Evolutionary conservation across 1,284 basidiomycete species (phyloP).

Genomic region (Kwoniella shivajii): DNA sequence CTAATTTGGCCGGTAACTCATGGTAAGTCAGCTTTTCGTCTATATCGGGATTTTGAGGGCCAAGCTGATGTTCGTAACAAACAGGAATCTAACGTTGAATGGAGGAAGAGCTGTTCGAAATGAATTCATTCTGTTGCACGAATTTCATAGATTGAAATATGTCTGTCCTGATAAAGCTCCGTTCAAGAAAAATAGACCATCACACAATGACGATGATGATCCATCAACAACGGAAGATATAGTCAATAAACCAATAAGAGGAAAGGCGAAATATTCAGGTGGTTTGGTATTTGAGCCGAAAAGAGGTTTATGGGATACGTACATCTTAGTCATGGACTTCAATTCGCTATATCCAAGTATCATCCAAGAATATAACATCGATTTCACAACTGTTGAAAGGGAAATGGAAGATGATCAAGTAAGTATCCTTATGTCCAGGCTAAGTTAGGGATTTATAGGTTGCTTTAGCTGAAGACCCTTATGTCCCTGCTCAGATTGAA

Average conservation of each 20-base stretch:
- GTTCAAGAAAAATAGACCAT: conserved; percentile 56
- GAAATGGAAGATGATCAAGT: conserved; percentile 64
- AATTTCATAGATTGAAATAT: conserved; percentile 95
- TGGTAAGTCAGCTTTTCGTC: conserved; percentile 65
- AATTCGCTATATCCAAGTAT: conserved; percentile 99
- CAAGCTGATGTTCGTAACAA: background rate
- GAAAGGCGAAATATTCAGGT: conserved; percentile 96
- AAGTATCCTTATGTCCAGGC: conserved; percentile 29
- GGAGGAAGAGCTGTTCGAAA: conserved; percentile 97
- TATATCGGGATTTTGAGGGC: background rate
- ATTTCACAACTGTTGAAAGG: conserved; percentile 93
- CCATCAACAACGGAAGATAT: conserved; percentile 55
- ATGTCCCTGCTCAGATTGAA: conserved; percentile 61
- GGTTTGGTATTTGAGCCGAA: conserved; percentile 98
- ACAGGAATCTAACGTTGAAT: conserved; percentile 89
- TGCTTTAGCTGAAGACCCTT: too few species aligned
- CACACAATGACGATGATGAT: conserved; percentile 56
- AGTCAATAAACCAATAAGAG: conserved; percentile 65
- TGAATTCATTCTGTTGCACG: conserved; percentile 97
- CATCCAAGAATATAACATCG: conserved; percentile 99
- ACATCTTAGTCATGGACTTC: conserved; percentile 99
- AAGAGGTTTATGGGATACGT: conserved; percentile 94
- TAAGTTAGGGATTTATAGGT: background rate
- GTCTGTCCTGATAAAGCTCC: conserved; percentile 91
- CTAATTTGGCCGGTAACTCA: conserved; percentile 95